Percentiles rank a stretch among this genome's conserved stretches.
Conservation (phyloP, 768 basidiomycete species). For the Amanita thiersii region DNA sequence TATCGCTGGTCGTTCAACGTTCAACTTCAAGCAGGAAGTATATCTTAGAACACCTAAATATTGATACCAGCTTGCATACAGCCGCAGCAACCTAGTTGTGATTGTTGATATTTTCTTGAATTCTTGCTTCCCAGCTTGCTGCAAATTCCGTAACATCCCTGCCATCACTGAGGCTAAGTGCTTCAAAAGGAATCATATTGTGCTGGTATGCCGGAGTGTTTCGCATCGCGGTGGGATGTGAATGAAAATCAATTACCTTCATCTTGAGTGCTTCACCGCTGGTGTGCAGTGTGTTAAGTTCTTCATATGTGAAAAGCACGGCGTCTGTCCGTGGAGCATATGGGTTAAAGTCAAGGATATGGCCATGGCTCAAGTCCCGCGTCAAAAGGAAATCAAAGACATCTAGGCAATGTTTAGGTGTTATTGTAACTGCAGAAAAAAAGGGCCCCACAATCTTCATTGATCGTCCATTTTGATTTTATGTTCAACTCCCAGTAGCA, state of each 20-base stretch:
- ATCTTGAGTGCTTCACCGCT: slow-evolving; percentile 29
- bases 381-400: slow-evolving; percentile 83
- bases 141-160: slow-evolving; percentile 68
- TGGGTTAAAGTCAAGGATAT: slow-evolving; percentile 89
- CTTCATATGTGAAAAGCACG: slow-evolving; percentile 77
- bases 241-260: slow-evolving; percentile 63
- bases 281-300: slow-evolving; percentile 40
- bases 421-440: slow-evolving; percentile 1
- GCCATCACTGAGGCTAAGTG: slow-evolving; percentile 71
- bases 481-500: slow-evolving; percentile 68
- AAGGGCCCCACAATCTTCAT: slow-evolving; percentile 54
- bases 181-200: slow-evolving; percentile 91
- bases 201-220: slow-evolving; percentile 74
- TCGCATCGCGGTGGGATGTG: slow-evolving; percentile 58
- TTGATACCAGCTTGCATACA: background rate
- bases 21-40: background rate
- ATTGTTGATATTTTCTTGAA: slow-evolving; percentile 31
- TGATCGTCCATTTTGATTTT: slow-evolving; percentile 45
- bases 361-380: slow-evolving; percentile 64
- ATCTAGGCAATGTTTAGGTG: slow-evolving; percentile 36
- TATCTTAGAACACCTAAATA: background rate
- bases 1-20: slow-evolving; percentile 1
- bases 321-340: slow-evolving; percentile 83
- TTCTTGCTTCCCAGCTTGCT: slow-evolving; percentile 49
- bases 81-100: slow-evolving; percentile 7